These are phyloP conservation scores for Suhomyces taliae DNA, from an alignment of 1,139 yeast genomes.

Conservation along the genomic window DNA sequence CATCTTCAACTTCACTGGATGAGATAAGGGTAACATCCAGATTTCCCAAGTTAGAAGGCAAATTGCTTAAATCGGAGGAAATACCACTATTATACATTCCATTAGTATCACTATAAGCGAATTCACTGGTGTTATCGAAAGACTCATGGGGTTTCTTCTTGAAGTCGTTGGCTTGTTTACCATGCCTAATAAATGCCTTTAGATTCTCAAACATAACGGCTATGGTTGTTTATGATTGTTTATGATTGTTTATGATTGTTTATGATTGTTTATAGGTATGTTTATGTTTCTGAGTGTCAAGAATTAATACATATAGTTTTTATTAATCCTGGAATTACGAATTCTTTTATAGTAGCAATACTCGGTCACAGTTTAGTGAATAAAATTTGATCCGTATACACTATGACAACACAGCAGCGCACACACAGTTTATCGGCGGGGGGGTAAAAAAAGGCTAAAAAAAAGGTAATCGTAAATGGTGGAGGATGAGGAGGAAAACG, in stretches of 20 bases:
- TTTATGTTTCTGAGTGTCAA: too few relatives aligned
- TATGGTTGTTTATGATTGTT: neutral
- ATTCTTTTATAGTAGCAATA: too few relatives aligned
- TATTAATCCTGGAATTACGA: too few relatives aligned
- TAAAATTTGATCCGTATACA: too few relatives aligned
- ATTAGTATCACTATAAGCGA: neutral
- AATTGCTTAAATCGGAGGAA: slow-evolving; percentile 7
- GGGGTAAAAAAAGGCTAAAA: too few relatives aligned
- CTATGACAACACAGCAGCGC: too few relatives aligned
- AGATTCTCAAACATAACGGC: slow-evolving; percentile 55
- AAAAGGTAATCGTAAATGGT: too few relatives aligned
- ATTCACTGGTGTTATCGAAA: slow-evolving; percentile 5
- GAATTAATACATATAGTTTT: too few relatives aligned
- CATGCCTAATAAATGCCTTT: slow-evolving; percentile 81
- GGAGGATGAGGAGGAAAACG: too few relatives aligned
- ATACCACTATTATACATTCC: neutral
- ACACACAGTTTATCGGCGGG: too few relatives aligned
- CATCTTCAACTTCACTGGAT: neutral
- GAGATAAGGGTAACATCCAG: slow-evolving; percentile 7
- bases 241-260: neutral
- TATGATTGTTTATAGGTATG: neutral
- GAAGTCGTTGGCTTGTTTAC: slow-evolving; percentile 65
- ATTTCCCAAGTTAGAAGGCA: slow-evolving; percentile 5
- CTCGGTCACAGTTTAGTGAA: too few relatives aligned
- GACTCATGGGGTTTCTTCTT: slow-evolving; percentile 18